Evolutionary conservation across 2,329 filamentous ascomycete genomes (phyloP), one percentile per base, ranked within the genome.

Genomic region (Colletotrichum caudatum): DNA sequence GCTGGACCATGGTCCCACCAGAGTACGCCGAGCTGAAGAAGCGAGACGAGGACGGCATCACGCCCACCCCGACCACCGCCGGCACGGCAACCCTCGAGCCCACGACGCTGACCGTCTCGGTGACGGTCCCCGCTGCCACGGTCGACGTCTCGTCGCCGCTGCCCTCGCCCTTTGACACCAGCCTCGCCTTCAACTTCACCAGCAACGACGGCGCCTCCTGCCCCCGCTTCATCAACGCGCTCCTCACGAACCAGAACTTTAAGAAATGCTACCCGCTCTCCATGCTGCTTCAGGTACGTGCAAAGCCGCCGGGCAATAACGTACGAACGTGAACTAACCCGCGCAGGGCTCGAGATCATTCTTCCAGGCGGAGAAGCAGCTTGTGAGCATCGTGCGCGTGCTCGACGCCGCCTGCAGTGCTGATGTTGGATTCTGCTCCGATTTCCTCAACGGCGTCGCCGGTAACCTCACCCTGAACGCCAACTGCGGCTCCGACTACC

Each of bases 251-350:
- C 78, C 78, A 86, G 7, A 90, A 88, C 4, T 94, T 96, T 76
- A 87, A 89, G 75, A 80, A 87, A 63, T 98, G 95, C 82, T 90
- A 95, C 75, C 94, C 95, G 0, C 85, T 98, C 69, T 97, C 95
- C 1, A 86, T 97, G 76, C 88, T 98, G 74, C 85, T 98, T 12
- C 90, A 93, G 84, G 93, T 93, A 83, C 78, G 88, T 78, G 12
- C 41, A 14, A 14, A 33, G 12, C 7, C 8, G 20, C 9, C 16
- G 44, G 6, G 44, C 35, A 39, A n/a, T n/a, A n/a, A 58, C 29
- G 59, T 20, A 62, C 23, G 46, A 16, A 16, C 53, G 72, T 51
- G 54, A 71, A 71, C 75, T 80, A 65, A 80, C 61, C 44, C 46
- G 44, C 16, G 20, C 79, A 97, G 90, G 94, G 93, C 73, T 98